Evolutionary conservation across 2,329 filamentous ascomycete genomes (phyloP).

Genomic region (Fusarium sp.): DNA sequence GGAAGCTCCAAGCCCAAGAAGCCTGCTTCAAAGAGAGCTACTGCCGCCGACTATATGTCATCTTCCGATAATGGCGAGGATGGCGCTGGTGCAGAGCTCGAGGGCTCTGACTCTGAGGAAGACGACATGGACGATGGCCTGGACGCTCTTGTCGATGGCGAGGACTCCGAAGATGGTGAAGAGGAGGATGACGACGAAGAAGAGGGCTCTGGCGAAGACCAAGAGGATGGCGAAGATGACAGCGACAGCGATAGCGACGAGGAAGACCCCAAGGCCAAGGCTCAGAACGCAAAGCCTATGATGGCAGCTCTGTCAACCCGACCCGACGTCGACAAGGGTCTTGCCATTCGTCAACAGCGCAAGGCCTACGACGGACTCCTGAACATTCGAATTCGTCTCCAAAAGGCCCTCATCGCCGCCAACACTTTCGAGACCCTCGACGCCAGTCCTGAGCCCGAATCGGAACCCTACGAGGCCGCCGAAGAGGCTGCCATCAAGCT

Average conservation of each 20-base stretch:
- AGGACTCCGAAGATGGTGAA: conserved; percentile 51
- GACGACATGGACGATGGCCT: conserved; percentile 55
- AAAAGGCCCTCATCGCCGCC: conserved; percentile 86
- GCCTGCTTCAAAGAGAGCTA: conserved; percentile 56
- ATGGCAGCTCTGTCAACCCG: conserved; percentile 49
- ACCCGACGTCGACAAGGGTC: conserved; percentile 82
- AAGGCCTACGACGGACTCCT: conserved; percentile 88
- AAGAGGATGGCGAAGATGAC: conserved; percentile 54
- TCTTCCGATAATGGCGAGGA: conserved; percentile 56
- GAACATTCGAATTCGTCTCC: conserved; percentile 90
- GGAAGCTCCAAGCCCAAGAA: conserved; percentile 66
- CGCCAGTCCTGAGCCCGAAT: conserved; percentile 52
- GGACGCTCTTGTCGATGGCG: conserved; percentile 50
- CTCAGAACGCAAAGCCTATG: conserved; percentile 50
- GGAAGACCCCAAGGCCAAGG: conserved; percentile 44
- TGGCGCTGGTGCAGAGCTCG: conserved; percentile 54
- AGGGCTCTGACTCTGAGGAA: conserved; percentile 52
- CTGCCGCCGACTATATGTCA: conserved; percentile 69
- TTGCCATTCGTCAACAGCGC: conserved; percentile 86
- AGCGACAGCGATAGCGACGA: conserved; percentile 54
- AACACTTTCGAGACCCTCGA: conserved; percentile 74
- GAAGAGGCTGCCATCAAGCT: conserved; percentile 88
- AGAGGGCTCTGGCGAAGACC: conserved; percentile 52
- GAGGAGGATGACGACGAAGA: conserved; percentile 53
- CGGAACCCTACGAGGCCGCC: conserved; percentile 75